phyloP scores from a whole-genome alignment of 2,329 filamentous ascomycete genomes.

The Claviceps humidiphila region DNA sequence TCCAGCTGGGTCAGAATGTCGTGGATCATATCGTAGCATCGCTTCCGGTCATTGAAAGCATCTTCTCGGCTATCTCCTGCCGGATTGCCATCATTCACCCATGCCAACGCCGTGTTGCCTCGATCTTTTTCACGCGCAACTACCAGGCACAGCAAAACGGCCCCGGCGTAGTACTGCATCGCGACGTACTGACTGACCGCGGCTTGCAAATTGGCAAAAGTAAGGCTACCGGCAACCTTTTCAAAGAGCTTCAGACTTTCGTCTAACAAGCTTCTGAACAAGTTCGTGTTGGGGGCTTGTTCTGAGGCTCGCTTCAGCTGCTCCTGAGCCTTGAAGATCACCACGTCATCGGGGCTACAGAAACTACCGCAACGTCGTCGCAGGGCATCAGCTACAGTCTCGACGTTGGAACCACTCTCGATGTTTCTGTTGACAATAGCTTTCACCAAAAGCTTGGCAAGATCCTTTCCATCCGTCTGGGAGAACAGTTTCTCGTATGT shows the following conservation, averaged over 20 bases:
- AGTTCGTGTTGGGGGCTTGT: slow-evolving; percentile 59
- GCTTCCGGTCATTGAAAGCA: slow-evolving; percentile 57
- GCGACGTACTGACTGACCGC: slow-evolving; percentile 68
- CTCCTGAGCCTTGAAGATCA: slow-evolving; percentile 97
- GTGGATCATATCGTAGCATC: slow-evolving; percentile 81
- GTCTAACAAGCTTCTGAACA: slow-evolving; percentile 66
- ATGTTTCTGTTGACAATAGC: slow-evolving; percentile 98
- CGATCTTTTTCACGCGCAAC: slow-evolving; percentile 79
- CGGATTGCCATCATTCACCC: slow-evolving; percentile 75
- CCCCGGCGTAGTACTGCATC: slow-evolving; percentile 84
- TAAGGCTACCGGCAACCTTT: slow-evolving; percentile 73
- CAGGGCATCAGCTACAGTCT: slow-evolving; percentile 91
- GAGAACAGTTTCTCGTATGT: slow-evolving; percentile 86
- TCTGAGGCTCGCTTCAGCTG: slow-evolving; percentile 81
- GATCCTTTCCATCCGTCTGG: slow-evolving; percentile 62
- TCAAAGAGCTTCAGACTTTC: slow-evolving; percentile 83
- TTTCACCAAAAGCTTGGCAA: slow-evolving; percentile 90
- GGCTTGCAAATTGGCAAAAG: slow-evolving; percentile 63
- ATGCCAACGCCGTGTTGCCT: slow-evolving; percentile 70
- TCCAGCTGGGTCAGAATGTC: slow-evolving; percentile 70
- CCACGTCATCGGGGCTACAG: slow-evolving; percentile 91
- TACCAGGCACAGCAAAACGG: slow-evolving; percentile 72
- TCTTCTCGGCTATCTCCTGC: slow-evolving; percentile 53
- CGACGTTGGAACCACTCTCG: slow-evolving; percentile 89
- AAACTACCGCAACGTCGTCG: slow-evolving; percentile 89